Conservation (phyloP, 2,329 filamentous ascomycete species). For the Claviceps sp. region DNA sequence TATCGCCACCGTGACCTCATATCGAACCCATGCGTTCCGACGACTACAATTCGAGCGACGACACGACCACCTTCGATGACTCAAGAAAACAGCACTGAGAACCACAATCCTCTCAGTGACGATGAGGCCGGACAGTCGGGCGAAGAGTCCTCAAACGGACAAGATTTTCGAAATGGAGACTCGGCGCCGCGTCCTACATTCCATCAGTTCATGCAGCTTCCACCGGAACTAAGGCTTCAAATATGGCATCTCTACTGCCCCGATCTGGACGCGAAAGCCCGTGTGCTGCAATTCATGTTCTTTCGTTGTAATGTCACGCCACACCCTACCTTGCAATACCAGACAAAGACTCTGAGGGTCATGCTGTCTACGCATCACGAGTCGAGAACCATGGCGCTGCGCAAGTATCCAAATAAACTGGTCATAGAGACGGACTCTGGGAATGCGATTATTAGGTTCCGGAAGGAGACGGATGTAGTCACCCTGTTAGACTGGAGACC, state of each 20-base stretch:
- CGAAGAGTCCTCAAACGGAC: background rate
- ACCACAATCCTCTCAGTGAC: constrained; percentile 5
- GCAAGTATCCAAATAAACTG: no score
- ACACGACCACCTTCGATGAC: constrained; percentile 1
- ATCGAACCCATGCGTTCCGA: background rate
- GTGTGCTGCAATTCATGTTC: background rate
- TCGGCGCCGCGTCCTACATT: constrained; percentile 7
- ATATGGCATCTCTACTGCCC: no score
- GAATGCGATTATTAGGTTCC: no score
- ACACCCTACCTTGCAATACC: no score
- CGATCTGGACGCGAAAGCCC: no score
- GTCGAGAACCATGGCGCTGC: no score
- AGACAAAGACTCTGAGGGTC: no score
- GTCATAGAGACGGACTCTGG: no score
- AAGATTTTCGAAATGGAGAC: background rate
- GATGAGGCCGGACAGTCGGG: constrained; percentile 6
- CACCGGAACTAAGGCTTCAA: constrained; percentile 13
- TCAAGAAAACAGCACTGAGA: background rate
- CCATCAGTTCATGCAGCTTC: constrained; percentile 15
- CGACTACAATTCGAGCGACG: background rate
- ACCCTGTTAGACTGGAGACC: no score
- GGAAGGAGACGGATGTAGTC: no score
- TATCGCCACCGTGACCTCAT: background rate
- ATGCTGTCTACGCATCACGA: no score
- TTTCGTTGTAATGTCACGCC: background rate